These are phyloP conservation scores for Amanita fuliginea DNA, from an alignment of 768 basidiomycete species.

Conservation along the genomic window DNA sequence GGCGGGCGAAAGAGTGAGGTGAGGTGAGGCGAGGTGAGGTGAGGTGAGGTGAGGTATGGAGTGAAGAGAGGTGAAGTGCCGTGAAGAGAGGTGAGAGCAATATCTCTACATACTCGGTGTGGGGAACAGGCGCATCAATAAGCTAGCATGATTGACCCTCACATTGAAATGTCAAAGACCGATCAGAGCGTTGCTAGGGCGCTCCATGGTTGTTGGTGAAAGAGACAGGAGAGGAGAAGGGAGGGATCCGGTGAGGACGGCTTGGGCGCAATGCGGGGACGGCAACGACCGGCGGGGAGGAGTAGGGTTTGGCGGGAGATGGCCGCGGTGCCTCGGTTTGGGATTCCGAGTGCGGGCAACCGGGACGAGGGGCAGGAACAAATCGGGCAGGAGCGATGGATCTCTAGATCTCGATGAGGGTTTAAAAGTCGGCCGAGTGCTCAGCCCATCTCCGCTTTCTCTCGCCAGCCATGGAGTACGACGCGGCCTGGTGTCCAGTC, in stretches of 20 bases:
- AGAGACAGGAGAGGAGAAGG: not conserved
- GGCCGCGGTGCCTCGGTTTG: constrained; percentile 18
- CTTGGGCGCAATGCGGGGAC: not conserved
- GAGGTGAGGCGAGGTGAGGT: no score
- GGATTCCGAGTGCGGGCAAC: constrained; percentile 11
- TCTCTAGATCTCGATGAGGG: constrained; percentile 10
- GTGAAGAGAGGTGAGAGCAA: no score
- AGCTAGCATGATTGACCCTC: no score
- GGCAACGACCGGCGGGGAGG: constrained; percentile 6
- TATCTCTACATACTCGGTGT: no score
- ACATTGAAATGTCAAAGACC: not conserved
- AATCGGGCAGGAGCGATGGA: constrained; percentile 5
- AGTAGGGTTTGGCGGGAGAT: constrained; percentile 4
- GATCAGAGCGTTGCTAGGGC: not conserved
- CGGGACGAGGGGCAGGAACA: constrained; percentile 13
- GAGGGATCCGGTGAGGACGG: constrained; percentile 4
- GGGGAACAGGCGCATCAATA: no score
- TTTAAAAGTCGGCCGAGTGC: constrained; percentile 18
- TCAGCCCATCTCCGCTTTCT: constrained; percentile 9
- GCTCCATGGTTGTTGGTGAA: not conserved
- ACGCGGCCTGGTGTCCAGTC: constrained; percentile 72
- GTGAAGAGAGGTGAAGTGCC: no score
- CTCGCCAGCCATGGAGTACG: constrained; percentile 32
- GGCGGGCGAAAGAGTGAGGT: no score
- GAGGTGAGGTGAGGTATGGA: no score